Base-by-base conservation (phyloP, 2,329 filamentous ascomycete species). In the Aspergillus brasiliensis region DNA sequence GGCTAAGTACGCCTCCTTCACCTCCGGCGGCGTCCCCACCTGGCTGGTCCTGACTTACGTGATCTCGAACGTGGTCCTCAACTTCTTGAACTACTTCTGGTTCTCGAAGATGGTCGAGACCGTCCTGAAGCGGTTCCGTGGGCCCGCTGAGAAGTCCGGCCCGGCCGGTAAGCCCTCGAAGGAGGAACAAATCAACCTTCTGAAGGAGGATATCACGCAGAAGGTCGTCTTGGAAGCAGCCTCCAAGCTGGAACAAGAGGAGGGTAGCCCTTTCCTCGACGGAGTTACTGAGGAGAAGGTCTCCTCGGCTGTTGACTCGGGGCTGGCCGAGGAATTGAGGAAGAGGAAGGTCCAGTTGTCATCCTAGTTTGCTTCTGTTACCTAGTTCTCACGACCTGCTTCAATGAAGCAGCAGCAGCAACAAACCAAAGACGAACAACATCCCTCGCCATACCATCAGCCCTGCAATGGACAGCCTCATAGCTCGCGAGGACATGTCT, bases 251-350 rank as follows among this genome's bases (percentile, higher is more conserved):
- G 67, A 70, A 51, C 56, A 71, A 53, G 69, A 76, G 21, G 73
- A 76, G 56, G 67, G 67, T 1, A 67, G 66, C 27, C 58, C 72
- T 2, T 62, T 71, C 51, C 62, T 64, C 11, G 72, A 69, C 10
- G 71, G 75, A 56, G 54, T 62, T 21, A 42, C 62, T 2, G 59
- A 62, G 7, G 61, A 65, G 54, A 62, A 69, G 34, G 62, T 66
- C 31, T 62, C 69, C 8, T 68, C 71, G 3, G 68, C 65, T 5
- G 65, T 71, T 17, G 75, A 92, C 87, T 42, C 90, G 89, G 8
- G 91, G 88, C 90, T 97, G 94, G 72, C 92, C 88, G 77, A 97
- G 93, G 27, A 97, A 84, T 77, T 97, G 92, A 23, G 91, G n/a
- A 67, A 65, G 54, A 63, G 72, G 42, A 72, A 65, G 28, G 59